These are phyloP conservation scores for Amylostereum chailletii DNA, from an alignment of 1,284 basidiomycete species.

Conservation along the genomic window DNA sequence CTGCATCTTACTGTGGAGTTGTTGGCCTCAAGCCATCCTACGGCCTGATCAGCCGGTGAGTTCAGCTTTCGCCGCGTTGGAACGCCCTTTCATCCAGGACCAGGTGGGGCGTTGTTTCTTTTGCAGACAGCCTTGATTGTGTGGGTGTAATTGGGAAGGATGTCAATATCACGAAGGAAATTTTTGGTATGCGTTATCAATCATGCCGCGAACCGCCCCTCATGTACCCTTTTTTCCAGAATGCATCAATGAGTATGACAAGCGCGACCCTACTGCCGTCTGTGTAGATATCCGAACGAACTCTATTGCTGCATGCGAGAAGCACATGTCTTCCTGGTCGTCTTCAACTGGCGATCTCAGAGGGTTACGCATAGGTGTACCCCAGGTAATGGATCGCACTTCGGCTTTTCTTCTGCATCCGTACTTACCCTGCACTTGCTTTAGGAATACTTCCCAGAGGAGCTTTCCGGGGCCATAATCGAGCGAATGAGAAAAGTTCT, in stretches of 20 bases:
- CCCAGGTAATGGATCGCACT: conserved; percentile 26
- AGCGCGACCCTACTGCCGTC: conserved; percentile 73
- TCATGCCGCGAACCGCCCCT: not conserved
- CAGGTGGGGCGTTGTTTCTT: conserved; percentile 88
- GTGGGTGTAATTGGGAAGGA: conserved; percentile 74
- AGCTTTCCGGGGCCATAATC: conserved; percentile 47
- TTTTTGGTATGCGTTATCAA: conserved; percentile 50
- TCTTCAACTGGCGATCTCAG: conserved; percentile 12
- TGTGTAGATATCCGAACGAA: conserved; percentile 30
- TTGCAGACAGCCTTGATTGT: conserved; percentile 92
- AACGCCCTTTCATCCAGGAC: not conserved
- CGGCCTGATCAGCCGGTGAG: conserved; percentile 78
- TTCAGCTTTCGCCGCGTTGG: not conserved
- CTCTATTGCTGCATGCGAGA: conserved; percentile 15
- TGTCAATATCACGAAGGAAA: conserved; percentile 37
- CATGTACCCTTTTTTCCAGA: conserved; percentile 30
- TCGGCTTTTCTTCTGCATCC: conserved; percentile 14
- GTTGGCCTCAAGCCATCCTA: conserved; percentile 94
- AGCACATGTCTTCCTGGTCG: conserved; percentile 7
- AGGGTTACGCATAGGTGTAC: conserved; percentile 52
- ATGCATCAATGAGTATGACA: conserved; percentile 57
- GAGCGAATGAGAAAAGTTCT: conserved; percentile 42
- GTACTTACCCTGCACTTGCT: not conserved
- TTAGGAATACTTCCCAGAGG: conserved; percentile 78
- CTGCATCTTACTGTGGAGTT: conserved; percentile 90